Base-by-base conservation (phyloP, 2,329 filamentous ascomycete genomes). In the Fusarium nodosum region DNA sequence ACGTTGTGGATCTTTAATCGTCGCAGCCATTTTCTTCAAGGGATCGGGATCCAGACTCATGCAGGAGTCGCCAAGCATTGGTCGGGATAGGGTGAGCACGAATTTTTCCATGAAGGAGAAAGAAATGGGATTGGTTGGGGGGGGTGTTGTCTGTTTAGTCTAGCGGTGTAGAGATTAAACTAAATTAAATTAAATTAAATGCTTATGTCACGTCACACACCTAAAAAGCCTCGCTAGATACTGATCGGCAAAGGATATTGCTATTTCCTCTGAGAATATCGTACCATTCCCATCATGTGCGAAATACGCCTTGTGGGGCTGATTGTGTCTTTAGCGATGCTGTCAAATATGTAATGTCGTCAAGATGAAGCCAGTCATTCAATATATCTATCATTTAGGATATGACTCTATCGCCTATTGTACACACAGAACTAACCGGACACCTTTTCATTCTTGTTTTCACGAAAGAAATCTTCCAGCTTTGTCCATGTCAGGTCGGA, bases 21-120 rank as follows among this genome's bases (percentile, higher is more conserved):
- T 56, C 12, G 62, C 34, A 8, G 50, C 56, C 64, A 66, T 66
- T 1, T 58, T 42, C 22, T 44, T 44, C 7, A 4, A 5, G 2
- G 9, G 39, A 18, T 48, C 34, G 13, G 36, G 15, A 30, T 39
- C 24, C 48, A 52, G n/a, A 20, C 28, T 26, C 48, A 41, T 39
- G 48, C 34, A 51, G 12, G 24, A 45, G 26, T 45, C 26, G 22
- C n/a, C 33, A 33, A 24, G 31, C 16, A 39, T n/a, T 28, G 33
- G n/a, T 41, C 31, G 48, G 26, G 44, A 46, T 30, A 46, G 7
- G 4, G 44, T n/a, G 13, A 31, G 26, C n/a, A 31, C 3, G 28
- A 46, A 12, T 30, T 46, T 30, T 31, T 46, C 28, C 28, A 20
- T 31, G 1, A 5, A 13, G 34, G 16, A 50, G 24, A 20, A 20